phyloP scores from a whole-genome alignment of 2,329 filamentous ascomycete genomes.

The Epicoccum nigrum region DNA sequence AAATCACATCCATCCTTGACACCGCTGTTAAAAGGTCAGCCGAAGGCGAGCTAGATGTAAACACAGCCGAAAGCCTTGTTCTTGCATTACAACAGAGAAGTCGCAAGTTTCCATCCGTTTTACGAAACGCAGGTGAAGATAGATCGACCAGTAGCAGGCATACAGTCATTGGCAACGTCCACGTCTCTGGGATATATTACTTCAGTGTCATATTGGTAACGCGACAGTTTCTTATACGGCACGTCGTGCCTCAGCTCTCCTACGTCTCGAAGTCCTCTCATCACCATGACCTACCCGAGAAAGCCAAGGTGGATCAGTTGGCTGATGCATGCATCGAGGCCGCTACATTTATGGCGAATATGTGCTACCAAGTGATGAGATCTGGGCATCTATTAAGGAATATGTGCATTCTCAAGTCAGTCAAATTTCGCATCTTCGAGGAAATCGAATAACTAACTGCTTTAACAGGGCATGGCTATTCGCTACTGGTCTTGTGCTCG shows the following conservation, averaged over 20 bases:
- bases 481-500: slow-evolving; percentile 62
- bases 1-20: slow-evolving; percentile 30
- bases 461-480: slow-evolving; percentile 59
- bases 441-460: background rate
- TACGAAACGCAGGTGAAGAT: slow-evolving; percentile 27
- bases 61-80: slow-evolving; percentile 22
- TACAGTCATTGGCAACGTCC: slow-evolving; percentile 57
- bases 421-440: background rate
- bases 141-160: slow-evolving; percentile 29
- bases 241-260: slow-evolving; percentile 46
- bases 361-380: slow-evolving; percentile 57
- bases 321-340: slow-evolving; percentile 63
- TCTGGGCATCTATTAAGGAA: slow-evolving; percentile 57
- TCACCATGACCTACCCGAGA: slow-evolving; percentile 32
- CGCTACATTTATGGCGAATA: slow-evolving; percentile 61
- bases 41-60: slow-evolving; percentile 9
- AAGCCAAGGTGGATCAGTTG: slow-evolving; percentile 44
- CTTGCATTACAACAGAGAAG: slow-evolving; percentile 52
- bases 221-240: slow-evolving; percentile 61
- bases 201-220: slow-evolving; percentile 65
- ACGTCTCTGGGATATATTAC: slow-evolving; percentile 65
- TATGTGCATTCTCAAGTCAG: slow-evolving; percentile 66
- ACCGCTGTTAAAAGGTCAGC: slow-evolving; percentile 19
- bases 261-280: slow-evolving; percentile 30
- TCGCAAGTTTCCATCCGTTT: slow-evolving; percentile 49